Evolutionary conservation across 1,139 yeast species (phyloP), one percentile per base, ranked within the genome.

Genomic region (Casaregolazyma lundiana): DNA sequence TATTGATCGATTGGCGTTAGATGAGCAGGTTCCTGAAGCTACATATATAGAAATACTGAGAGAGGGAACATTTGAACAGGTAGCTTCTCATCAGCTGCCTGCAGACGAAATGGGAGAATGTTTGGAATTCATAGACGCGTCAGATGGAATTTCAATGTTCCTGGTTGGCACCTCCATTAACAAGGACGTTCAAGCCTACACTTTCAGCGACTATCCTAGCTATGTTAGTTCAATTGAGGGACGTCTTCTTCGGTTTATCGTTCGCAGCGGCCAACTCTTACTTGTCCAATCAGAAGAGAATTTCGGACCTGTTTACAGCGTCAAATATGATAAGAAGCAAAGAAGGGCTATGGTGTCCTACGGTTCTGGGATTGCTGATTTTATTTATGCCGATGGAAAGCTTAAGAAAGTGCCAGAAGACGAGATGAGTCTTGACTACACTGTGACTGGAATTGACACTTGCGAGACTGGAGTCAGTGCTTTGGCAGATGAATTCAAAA

Each of bases 31-130:
- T 29, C 42, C 42, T 17, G 32, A 26, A 17, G 15, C 26, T 3
- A 39, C 42, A 2, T 29, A 17, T 18, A 15, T 39, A 11, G 36
- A 39, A 19, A 34, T 39, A 8, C 6, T 39, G n/a, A 21, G 17
- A 9, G 18, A 18, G 16, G 36, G 29, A n/a, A 39, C 42, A 16
- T 35, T 39, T 16, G 36, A 29, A 17, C 26, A 29, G 8, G 26
- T 39, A 15, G 42, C 26, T 15, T 29, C 35, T 29, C 13, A 11
- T 18, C 18, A 11, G 17, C 16, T 39, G 6, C 36, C 15, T 2
- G 35, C 18, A 8, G 22, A 39, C 9, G 36, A 29, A 21, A 34
- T 39, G 26, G 42, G 42, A 13, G 42, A 39, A 11, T 39, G 42
- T 18, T 3, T 39, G 7, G 35, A 22, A 4, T 29, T 34, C 30